Conservation (phyloP, 495 filamentous ascomycete species). For the Aspergillus haitiensis region DNA sequence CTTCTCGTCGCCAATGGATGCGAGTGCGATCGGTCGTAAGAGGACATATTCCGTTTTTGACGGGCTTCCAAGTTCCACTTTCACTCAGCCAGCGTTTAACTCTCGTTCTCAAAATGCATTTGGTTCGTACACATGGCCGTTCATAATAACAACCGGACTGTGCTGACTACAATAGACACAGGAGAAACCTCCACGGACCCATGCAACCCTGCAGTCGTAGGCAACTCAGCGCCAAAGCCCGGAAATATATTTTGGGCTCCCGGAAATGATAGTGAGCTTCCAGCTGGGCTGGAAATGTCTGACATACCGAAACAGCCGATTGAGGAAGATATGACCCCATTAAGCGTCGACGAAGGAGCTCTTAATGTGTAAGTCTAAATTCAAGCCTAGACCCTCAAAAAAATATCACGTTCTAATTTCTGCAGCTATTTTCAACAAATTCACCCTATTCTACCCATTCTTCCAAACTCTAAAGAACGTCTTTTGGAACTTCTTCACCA, state of each 20-base stretch:
- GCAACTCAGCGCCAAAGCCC: constrained; percentile 35
- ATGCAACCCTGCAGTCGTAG: constrained; percentile 35
- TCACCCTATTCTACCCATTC: constrained; percentile 72
- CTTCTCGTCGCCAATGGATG: constrained; percentile 50
- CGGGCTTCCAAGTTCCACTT: constrained; percentile 48
- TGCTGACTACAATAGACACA: constrained; percentile 34
- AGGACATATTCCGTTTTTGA: constrained; percentile 59
- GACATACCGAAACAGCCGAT: constrained; percentile 39
- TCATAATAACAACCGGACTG: constrained; percentile 13
- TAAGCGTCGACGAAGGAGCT: constrained; percentile 46
- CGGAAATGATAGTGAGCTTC: constrained; percentile 40
- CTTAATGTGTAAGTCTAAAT: constrained; percentile 41
- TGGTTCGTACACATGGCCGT: constrained; percentile 23
- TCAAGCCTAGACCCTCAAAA: not conserved
- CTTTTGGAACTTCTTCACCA: constrained; percentile 61
- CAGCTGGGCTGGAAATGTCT: constrained; percentile 38
- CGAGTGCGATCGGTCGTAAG: constrained; percentile 47
- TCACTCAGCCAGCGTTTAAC: constrained; percentile 48
- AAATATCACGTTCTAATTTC: constrained; percentile 18
- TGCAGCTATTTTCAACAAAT: constrained; percentile 68
- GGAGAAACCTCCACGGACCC: constrained; percentile 47
- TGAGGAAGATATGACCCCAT: constrained; percentile 43
- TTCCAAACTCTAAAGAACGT: constrained; percentile 64
- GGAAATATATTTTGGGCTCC: constrained; percentile 43
- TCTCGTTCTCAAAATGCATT: constrained; percentile 45